Percentiles rank a stretch among this genome's conserved stretches.
These are phyloP conservation scores for Hypoxylon sp. DNA, from an alignment of 2,329 filamentous ascomycete species.

Conservation along the genomic window DNA sequence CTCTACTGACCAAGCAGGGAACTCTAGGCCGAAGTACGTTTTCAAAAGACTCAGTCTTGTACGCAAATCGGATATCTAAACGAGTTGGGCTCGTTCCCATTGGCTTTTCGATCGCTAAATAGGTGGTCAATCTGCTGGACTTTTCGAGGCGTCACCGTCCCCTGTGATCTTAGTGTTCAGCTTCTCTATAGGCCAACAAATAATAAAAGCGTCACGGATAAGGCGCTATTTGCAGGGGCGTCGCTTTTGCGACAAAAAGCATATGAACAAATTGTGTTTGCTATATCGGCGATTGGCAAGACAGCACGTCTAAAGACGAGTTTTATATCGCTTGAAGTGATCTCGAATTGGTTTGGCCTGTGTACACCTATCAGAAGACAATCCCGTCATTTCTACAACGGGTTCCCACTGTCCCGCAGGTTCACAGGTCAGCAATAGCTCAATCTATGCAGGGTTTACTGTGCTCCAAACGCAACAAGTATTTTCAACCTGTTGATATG, in stretches of 20 bases:
- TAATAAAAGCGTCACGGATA: no score
- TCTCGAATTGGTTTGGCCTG: constrained; percentile 30
- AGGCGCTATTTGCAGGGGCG: no score
- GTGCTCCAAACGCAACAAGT: constrained; percentile 23
- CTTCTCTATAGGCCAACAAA: background rate
- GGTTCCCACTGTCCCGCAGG: constrained; percentile 35
- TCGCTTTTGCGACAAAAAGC: no score
- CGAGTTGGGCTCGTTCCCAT: constrained; percentile 1
- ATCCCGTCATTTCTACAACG: constrained; percentile 23
- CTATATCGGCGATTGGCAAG: background rate
- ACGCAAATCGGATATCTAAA: constrained; percentile 6
- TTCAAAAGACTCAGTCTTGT: background rate
- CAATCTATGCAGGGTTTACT: constrained; percentile 20
- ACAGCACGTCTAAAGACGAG: background rate
- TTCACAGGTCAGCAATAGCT: constrained; percentile 40
- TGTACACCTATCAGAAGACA: constrained; percentile 37
- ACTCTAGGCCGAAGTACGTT: background rate
- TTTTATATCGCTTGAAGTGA: constrained; percentile 8
- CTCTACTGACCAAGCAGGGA: background rate
- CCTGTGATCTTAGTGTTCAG: background rate
- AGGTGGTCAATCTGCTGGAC: background rate
- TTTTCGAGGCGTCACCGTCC: background rate
- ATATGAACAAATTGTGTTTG: constrained; percentile 3
- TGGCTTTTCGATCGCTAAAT: background rate
- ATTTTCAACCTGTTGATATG: constrained; percentile 17